phyloP scores from a whole-genome alignment of 2,329 filamentous ascomycete genomes.

The Nectriaceae sp. region DNA sequence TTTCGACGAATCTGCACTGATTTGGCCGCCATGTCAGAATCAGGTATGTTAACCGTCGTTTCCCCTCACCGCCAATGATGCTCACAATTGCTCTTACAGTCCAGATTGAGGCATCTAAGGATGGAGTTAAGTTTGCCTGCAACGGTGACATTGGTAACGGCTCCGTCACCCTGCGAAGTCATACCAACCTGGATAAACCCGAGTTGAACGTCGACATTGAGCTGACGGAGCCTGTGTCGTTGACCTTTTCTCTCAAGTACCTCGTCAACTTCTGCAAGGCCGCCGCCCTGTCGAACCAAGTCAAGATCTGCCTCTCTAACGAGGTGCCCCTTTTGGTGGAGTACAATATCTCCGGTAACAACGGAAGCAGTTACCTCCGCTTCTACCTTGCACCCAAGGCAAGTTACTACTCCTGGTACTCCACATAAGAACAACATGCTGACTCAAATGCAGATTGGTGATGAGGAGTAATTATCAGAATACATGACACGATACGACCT shows the following conservation, averaged over 20 bases:
- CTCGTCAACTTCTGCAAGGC: conserved; percentile 99
- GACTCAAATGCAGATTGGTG: conserved; percentile 36
- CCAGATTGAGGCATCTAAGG: conserved; percentile 93
- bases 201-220: conserved; percentile 84
- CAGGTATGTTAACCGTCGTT: conserved; percentile 75
- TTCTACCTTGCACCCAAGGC: conserved; percentile 99
- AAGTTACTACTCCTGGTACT: conserved; percentile 30
- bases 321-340: conserved; percentile 96
- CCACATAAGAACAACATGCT: conserved; percentile 2
- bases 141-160: conserved; percentile 95
- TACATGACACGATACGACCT: conserved; percentile 16
- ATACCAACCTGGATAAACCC: conserved; percentile 87
- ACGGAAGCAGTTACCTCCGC: conserved; percentile 88
- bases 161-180: conserved; percentile 85
- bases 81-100: conserved; percentile 68
- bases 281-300: conserved; percentile 74
- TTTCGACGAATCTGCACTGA: conserved; percentile 96
- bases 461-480: conserved; percentile 37
- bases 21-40: conserved; percentile 89
- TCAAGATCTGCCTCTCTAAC: conserved; percentile 92
- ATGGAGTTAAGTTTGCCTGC: conserved; percentile 94
- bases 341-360: conserved; percentile 72
- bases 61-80: no score
- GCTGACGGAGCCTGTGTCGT: conserved; percentile 85
- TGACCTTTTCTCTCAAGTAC: conserved; percentile 99